Percentiles rank a stretch among this genome's conserved stretches.
Evolutionary conservation across 495 filamentous ascomycete species (phyloP).

Genomic region (Aspergillus sclerotiicarbonarius): DNA sequence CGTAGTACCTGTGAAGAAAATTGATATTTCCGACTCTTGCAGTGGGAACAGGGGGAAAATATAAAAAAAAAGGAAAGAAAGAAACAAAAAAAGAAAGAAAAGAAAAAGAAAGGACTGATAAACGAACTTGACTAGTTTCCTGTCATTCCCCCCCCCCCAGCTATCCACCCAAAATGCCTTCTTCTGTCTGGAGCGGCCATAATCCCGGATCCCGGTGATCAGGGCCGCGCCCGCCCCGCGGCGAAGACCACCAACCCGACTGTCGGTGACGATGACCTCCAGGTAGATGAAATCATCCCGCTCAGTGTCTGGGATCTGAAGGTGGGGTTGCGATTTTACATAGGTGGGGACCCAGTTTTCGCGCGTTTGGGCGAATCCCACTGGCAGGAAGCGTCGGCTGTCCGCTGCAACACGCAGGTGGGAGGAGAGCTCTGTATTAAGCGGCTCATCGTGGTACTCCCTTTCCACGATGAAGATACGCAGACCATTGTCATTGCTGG

Average conservation of each 20-base stretch:
- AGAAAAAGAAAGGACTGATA: no score
- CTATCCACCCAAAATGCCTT: neutral
- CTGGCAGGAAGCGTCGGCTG: neutral
- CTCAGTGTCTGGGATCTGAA: neutral
- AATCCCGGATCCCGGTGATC: neutral
- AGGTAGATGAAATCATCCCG: neutral
- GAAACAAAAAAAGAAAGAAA: no score
- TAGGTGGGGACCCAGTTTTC: neutral
- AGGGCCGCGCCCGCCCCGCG: neutral
- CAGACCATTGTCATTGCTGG: neutral
- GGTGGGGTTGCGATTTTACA: neutral
- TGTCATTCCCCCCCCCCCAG: neutral
- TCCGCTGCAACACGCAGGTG: neutral
- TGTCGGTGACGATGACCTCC: neutral
- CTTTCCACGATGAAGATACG: neutral
- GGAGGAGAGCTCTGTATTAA: neutral
- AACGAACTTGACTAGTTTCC: neutral
- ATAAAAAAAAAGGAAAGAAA: no score
- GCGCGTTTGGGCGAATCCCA: neutral
- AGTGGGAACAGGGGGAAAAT: neutral
- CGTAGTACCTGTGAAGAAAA: neutral
- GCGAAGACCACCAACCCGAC: neutral
- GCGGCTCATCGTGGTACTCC: neutral
- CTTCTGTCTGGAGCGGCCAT: neutral
- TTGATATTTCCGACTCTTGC: neutral